Base-by-base conservation (phyloP, 177 flowering plant genomes). In the Telopea speciosissima region DNA sequence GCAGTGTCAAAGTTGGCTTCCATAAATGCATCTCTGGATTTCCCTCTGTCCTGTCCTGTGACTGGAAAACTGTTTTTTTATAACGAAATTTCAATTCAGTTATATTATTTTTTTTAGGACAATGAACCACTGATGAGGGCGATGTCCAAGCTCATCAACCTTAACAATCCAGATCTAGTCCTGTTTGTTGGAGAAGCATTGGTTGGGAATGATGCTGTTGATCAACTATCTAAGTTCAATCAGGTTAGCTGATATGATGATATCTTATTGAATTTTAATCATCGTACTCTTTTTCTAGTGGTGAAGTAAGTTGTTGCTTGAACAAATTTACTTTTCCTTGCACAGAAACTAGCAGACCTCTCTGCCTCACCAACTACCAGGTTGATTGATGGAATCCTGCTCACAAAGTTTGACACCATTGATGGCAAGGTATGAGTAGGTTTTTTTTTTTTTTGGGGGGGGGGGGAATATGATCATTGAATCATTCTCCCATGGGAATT, bases 91-190 rank as follows among this genome's bases (percentile, higher is more conserved):
- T 63, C 63, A 40, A 63, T 54, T 49, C 56, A 65, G 14, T n/a
- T 33, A 14, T 58, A 17, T 42, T 61, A 12, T 36, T 24, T 66
- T 56, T 14, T 72, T 42, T 83, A 95, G 97, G 99, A 90, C 72
- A 95, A 95, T 77, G 99, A 95, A 67, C 99, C 99, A 63, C 69
- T 95, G 73, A 95, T 95, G 99, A 85, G 97, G 73, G 97, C 97
- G 5, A 88, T 95, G 42, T 92, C 99, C 59, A 95, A 95, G 84
- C 91, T 95, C 21, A 82, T 92, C 61, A 66, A 87, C 78, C 84
- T 95, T 64, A 95, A 95, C 85, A 91, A 67, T 77, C 99, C 96
- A 64, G 97, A 91, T 79, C 83, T 92, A 36, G 92, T 95, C 72
- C 81, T 95, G 73, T 92, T 92, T 83, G 97, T 95, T 78, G 99